Base-by-base conservation (phyloP, 176 grass and related monocot species). In the Calamus simplicifolius region DNA sequence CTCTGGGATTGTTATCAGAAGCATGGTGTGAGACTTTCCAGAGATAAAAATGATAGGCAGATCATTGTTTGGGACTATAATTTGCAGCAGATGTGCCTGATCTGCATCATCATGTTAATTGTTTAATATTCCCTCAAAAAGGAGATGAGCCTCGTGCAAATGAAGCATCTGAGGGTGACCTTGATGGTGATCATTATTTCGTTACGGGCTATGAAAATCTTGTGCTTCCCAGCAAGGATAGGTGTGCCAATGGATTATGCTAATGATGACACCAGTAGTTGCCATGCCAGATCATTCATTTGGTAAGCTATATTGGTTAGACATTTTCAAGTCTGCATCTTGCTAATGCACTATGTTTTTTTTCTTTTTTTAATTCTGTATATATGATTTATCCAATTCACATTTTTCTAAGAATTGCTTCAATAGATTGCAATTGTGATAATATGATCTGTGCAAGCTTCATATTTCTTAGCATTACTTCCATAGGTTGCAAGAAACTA, bases 141-240 rank as follows among this genome's bases (percentile, higher is more conserved):
- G 90, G 85, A 61, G 90, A 89, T 56, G 82, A 85, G 66, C 90
- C 90, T 51, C 90, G 89, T 67, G 48, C 85, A 4, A 73, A 95
- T 60, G 90, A 95, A 68, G 82, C 90, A 70, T 95, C 90, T 14
- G 90, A 85, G 62, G 89, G 85, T 49, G 90, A 95, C 71, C 81
- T 95, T 77, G 90, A 95, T 73, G 90, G 85, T 2, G 90, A 95
- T 75, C 69, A 83, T 6, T 89, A 95, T 76, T 95, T 95, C 52
- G 82, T 95, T 52, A 76, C 90, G 50, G 89, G 90, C 79, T 82
- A 95, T 59, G 79, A 84, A 21, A 81, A 89, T 52, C 80, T 95
- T 77, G 69, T 86, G 70, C 85, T 85, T n/a, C 90, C 82, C 8
- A 48, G 70, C 19, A 95, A 85, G 73, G 79, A 67, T 66, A 95